Evolutionary conservation across 2,329 filamentous ascomycete species (phyloP).

Genomic region (Arthroderma sp.): DNA sequence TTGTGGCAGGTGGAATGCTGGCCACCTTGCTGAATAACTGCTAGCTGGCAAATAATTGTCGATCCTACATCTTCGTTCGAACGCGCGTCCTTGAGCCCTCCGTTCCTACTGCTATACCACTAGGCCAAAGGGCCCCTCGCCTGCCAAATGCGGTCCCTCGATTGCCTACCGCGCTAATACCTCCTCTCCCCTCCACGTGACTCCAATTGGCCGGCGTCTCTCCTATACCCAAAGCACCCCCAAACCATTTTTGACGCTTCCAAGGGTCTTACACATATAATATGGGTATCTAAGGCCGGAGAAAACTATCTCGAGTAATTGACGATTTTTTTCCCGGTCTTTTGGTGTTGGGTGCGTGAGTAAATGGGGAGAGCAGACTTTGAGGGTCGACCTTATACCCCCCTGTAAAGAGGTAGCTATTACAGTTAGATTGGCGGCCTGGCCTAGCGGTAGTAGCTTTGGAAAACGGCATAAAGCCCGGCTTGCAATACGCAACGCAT

Average conservation of each 20-base stretch:
- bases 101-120: too few relatives aligned
- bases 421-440: not conserved
- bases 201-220: not conserved
- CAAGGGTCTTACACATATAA: not conserved
- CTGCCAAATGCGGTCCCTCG: too few relatives aligned
- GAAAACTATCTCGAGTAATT: not conserved
- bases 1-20: too few relatives aligned
- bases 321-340: not conserved
- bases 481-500: constrained; percentile 5
- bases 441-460: constrained; percentile 2
- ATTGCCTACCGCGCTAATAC: too few relatives aligned
- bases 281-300: not conserved
- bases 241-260: not conserved
- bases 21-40: too few relatives aligned
- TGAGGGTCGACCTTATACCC: not conserved
- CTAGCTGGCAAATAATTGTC: too few relatives aligned
- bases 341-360: not conserved
- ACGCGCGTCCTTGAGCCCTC: too few relatives aligned
- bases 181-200: not conserved
- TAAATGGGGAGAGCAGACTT: not conserved
- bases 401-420: not conserved
- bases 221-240: not conserved
- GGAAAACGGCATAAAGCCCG: not conserved
- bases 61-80: too few relatives aligned
- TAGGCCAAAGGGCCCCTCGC: too few relatives aligned